Conservation (phyloP, 2,329 filamentous ascomycete species). For the Apiospora malaysiana region DNA sequence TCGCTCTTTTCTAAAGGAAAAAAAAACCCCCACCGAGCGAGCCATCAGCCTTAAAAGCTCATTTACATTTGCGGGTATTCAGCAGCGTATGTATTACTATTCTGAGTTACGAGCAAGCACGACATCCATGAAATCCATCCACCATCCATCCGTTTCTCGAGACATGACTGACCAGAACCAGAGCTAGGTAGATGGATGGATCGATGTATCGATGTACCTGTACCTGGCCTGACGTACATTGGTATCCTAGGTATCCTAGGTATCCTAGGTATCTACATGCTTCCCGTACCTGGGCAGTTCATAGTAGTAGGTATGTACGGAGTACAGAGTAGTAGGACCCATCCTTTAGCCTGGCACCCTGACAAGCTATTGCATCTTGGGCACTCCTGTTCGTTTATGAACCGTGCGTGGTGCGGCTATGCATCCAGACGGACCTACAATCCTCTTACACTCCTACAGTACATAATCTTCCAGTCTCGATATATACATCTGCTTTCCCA, state of each 20-base stretch:
- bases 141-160: too few relatives aligned
- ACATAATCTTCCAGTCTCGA: constrained; percentile 23
- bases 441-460: background rate
- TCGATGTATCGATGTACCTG: background rate
- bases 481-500: constrained; percentile 13
- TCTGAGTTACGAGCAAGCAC: background rate
- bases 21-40: background rate
- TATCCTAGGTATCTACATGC: too few relatives aligned
- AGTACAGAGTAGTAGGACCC: too few relatives aligned
- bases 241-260: too few relatives aligned
- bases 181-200: background rate
- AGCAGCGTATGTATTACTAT: constrained; percentile 7
- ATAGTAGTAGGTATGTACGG: too few relatives aligned
- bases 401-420: constrained; percentile 18
- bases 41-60: constrained; percentile 16
- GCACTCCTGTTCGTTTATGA: constrained; percentile 14
- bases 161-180: too few relatives aligned
- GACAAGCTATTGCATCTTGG: constrained; percentile 17
- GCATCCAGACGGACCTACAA: background rate
- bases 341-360: constrained; percentile 18
- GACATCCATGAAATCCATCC: background rate
- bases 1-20: background rate
- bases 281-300: background rate
- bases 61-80: background rate
- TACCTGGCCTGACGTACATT: constrained; percentile 2